A percentile compares a stretch with the other conserved stretches of the same genome.
Evolutionary conservation across 2,329 filamentous ascomycete species (phyloP).

Genomic region (Cladophialophora immunda): DNA sequence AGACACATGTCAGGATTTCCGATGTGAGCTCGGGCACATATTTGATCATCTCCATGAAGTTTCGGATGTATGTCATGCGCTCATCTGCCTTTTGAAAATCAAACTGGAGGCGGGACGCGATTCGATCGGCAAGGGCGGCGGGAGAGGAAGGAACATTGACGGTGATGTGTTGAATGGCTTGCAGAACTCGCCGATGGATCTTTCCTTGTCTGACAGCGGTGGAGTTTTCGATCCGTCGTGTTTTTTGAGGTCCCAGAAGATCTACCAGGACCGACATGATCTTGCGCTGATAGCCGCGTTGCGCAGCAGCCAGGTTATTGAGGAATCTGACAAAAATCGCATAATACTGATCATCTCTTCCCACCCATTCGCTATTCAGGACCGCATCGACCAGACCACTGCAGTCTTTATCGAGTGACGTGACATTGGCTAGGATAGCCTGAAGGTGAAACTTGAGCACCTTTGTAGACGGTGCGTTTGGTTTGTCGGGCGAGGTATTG

Average conservation of each 20-base stretch:
- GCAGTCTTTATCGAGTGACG: constrained; percentile 64
- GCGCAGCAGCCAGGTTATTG: constrained; percentile 76
- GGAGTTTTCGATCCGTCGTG: constrained; percentile 63
- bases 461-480: constrained; percentile 60
- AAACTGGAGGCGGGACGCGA: constrained; percentile 76
- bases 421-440: constrained; percentile 66
- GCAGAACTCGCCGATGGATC: constrained; percentile 78
- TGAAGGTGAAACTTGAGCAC: constrained; percentile 66
- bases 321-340: constrained; percentile 65
- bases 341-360: constrained; percentile 67
- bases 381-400: constrained; percentile 66
- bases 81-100: constrained; percentile 77
- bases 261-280: constrained; percentile 83
- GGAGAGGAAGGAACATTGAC: constrained; percentile 82
- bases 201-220: constrained; percentile 67
- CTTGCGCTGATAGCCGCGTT: constrained; percentile 77
- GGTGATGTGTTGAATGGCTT: constrained; percentile 77
- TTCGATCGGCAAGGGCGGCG: constrained; percentile 71
- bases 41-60: constrained; percentile 77
- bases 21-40: constrained; percentile 81
- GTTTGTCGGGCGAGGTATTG: constrained; percentile 55
- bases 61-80: constrained; percentile 89
- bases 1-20: constrained; percentile 83
- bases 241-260: constrained; percentile 71
- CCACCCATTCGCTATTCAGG: constrained; percentile 68